Base-by-base conservation (phyloP, 225 moss, liverwort and hornwort genomes). In the Thuidium tamariscinum region DNA sequence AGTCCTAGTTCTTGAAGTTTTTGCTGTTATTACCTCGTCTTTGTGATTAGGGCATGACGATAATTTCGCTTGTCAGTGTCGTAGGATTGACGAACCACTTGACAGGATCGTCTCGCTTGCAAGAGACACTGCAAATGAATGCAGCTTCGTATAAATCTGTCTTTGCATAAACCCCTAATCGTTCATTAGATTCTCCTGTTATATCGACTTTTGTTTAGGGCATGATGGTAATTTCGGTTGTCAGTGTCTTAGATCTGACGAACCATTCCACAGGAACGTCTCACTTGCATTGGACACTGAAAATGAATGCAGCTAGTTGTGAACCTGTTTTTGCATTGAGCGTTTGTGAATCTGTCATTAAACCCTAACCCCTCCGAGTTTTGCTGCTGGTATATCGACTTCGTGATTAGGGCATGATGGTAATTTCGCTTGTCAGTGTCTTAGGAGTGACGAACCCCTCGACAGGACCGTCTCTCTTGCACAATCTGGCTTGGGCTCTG, bases 401-500 rank as follows among this genome's bases (percentile, higher is more conserved):
- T 34, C 32, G 80, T 80, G 80, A 61, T 85, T 87, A 74, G 60
- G 81, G 73, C 74, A 74, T 82, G 85, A 79, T 85, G 82, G 13
- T 74, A 82, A 85, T 68, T 55, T 75, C 75, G 74, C 83, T 83
- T 84, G 88, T 56, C 88, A 91, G 76, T 89, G 83, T 80, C 75
- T 62, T 51, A 87, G 83, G 89, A 83, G 83, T 86, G 87, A 89
- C 63, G 83, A 81, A 22, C 20, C 61, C 56, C 41, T 62, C 69
- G 83, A 41, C 69, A 75, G 80, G 69, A 57, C 56, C 34, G 60
- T 73, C 64, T 73, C 84, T 13, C 64, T 87, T 77, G 82, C 89
- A 51, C 54, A 80, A 6, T 57, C 79, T 48, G 34, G n/a, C 66
- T 89, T 84, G 54, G 91, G 94, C 21, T 89, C 95, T 41, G 93